Percentiles rank a stretch among this genome's conserved stretches.
Conservation (phyloP, 768 basidiomycete species). For the Cubamyces lactineus region DNA sequence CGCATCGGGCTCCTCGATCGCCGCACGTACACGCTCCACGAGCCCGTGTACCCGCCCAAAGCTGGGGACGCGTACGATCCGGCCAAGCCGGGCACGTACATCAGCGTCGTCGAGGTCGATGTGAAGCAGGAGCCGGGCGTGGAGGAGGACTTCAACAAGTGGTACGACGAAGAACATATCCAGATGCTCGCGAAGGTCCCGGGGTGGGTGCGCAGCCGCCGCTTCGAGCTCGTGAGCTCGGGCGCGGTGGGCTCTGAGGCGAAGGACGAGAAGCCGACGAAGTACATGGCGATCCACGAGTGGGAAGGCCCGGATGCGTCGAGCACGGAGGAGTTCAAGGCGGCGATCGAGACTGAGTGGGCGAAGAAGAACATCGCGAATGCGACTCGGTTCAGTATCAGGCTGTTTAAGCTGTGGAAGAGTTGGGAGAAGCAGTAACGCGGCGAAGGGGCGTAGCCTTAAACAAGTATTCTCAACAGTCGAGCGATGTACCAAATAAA, state of each 20-base stretch:
- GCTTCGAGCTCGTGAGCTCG: conserved; percentile 40
- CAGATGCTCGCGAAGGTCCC: conserved; percentile 45
- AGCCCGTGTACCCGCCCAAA: conserved; percentile 12
- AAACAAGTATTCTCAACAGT: too few relatives aligned
- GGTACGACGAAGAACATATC: conserved; percentile 36
- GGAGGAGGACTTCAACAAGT: conserved; percentile 36
- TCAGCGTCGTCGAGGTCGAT: conserved; percentile 32
- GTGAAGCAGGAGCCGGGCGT: conserved; percentile 32
- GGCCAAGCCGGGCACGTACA: conserved; percentile 29
- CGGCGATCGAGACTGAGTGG: conserved; percentile 48
- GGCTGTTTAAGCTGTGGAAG: conserved; percentile 30
- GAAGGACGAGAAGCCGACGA: conserved; percentile 21
- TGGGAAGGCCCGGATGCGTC: conserved; percentile 33
- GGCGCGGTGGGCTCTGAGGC: conserved; percentile 27
- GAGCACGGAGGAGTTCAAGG: conserved; percentile 40
- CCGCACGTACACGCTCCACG: conserved; percentile 36
- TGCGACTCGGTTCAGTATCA: conserved; percentile 39
- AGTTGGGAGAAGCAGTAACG: conserved; percentile 17
- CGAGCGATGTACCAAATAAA: neutral
- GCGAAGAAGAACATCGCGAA: conserved; percentile 39
- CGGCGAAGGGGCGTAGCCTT: too few relatives aligned
- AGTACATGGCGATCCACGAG: conserved; percentile 11
- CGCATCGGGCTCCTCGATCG: conserved; percentile 39
- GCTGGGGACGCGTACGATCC: conserved; percentile 27
- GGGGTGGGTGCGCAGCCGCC: conserved; percentile 47